Percentiles rank a stretch among this genome's conserved stretches.
Evolutionary conservation across 2,329 filamentous ascomycete genomes (phyloP).

Genomic region (Meredithiella fracta): DNA sequence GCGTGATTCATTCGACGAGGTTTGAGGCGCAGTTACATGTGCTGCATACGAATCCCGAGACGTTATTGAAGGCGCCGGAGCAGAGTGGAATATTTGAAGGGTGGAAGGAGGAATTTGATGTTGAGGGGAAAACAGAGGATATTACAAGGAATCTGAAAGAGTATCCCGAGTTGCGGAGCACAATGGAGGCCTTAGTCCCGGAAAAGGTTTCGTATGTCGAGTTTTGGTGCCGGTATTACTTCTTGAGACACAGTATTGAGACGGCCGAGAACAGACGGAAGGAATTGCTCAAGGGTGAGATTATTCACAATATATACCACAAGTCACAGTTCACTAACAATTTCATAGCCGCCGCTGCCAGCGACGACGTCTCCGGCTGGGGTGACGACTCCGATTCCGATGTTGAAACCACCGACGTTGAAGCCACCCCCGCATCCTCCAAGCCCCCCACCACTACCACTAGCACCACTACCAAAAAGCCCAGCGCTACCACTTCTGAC

Average conservation of each 20-base stretch:
- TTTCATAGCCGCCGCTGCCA: slow-evolving; percentile 45
- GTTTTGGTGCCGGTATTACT: slow-evolving; percentile 95
- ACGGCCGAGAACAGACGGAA: slow-evolving; percentile 76
- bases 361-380: slow-evolving; percentile 52
- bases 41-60: slow-evolving; percentile 71
- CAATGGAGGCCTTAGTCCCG: slow-evolving; percentile 95
- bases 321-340: background rate
- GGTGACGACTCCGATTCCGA: slow-evolving; percentile 52
- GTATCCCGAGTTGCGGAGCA: slow-evolving; percentile 66
- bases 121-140: slow-evolving; percentile 67
- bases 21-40: slow-evolving; percentile 94
- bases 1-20: slow-evolving; percentile 84
- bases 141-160: slow-evolving; percentile 71
- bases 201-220: slow-evolving; percentile 73
- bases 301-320: background rate
- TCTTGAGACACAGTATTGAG: slow-evolving; percentile 80
- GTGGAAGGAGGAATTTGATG: slow-evolving; percentile 61
- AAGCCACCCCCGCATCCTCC: slow-evolving; percentile 17
- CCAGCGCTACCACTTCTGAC: slow-evolving; percentile 19
- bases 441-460: no score
- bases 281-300: slow-evolving; percentile 77
- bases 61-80: slow-evolving; percentile 66
- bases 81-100: slow-evolving; percentile 51
- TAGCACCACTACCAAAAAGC: no score
- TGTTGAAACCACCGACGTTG: slow-evolving; percentile 15